These are phyloP conservation scores for Mycena galopus DNA, from an alignment of 768 basidiomycete species.

Conservation along the genomic window DNA sequence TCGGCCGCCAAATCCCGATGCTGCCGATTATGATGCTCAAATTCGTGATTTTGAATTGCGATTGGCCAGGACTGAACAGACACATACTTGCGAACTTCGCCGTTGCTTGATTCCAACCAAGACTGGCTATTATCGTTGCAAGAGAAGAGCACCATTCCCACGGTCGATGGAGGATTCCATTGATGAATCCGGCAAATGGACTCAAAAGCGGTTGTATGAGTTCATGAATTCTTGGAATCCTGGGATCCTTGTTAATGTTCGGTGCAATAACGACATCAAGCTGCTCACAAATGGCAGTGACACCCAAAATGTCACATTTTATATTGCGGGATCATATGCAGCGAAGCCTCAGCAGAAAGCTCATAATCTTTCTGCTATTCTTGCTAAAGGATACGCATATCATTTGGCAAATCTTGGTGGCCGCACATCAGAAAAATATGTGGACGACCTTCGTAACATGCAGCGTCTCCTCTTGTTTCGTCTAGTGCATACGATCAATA, in stretches of 20 bases:
- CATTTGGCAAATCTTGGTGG: conserved; percentile 38
- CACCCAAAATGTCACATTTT: conserved; percentile 49
- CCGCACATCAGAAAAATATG: conserved; percentile 12
- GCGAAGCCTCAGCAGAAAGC: conserved; percentile 50
- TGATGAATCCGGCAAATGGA: conserved; percentile 44
- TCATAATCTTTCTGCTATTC: conserved; percentile 51
- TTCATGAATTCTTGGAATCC: conserved; percentile 48
- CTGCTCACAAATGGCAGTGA: conserved; percentile 46
- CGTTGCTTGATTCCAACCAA: conserved; percentile 41
- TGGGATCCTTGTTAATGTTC: conserved; percentile 34
- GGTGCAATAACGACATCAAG: conserved; percentile 59
- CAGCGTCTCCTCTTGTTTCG: conserved; percentile 49
- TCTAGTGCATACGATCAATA: conserved; percentile 47
- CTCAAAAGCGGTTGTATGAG: conserved; percentile 37
- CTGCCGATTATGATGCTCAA: conserved; percentile 35
- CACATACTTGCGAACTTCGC: conserved; percentile 45
- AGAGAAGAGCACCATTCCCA: conserved; percentile 47
- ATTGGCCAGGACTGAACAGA: conserved; percentile 44
- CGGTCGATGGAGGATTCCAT: conserved; percentile 33
- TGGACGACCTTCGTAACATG: conserved; percentile 37
- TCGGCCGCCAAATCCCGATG: conserved; percentile 47
- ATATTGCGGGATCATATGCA: conserved; percentile 47
- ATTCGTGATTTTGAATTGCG: conserved; percentile 38
- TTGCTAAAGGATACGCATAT: conserved; percentile 48
- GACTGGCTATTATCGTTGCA: conserved; percentile 45